phyloP scores from a whole-genome alignment of 108 stramenopile genomes.

The Cyclotella atomus region DNA sequence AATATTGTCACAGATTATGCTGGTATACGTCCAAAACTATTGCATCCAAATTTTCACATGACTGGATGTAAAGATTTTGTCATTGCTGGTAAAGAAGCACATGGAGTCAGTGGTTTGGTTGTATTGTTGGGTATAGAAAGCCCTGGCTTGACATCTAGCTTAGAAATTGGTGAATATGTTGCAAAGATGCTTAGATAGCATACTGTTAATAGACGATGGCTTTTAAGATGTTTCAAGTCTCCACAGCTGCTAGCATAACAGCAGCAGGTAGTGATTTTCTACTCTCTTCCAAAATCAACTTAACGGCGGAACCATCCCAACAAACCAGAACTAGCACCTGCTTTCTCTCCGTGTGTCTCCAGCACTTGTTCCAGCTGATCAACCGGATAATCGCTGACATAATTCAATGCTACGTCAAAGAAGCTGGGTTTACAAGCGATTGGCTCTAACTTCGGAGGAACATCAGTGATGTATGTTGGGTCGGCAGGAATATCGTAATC shows the following conservation, averaged over 20 bases:
- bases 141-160: slow-evolving; percentile 84
- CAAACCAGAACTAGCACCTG: slow-evolving; percentile 36
- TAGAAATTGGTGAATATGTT: slow-evolving; percentile 76
- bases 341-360: slow-evolving; percentile 40
- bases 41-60: slow-evolving; percentile 55
- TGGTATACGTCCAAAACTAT: slow-evolving; percentile 83
- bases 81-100: slow-evolving; percentile 54
- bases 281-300: slow-evolving; percentile 2
- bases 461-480: slow-evolving; percentile 33
- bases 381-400: slow-evolving; percentile 57
- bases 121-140: slow-evolving; percentile 84
- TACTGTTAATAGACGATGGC: not conserved
- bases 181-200: slow-evolving; percentile 28
- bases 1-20: slow-evolving; percentile 75
- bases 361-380: slow-evolving; percentile 60
- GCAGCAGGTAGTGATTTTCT: too few species aligned
- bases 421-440: slow-evolving; percentile 76
- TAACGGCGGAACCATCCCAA: slow-evolving; percentile 44
- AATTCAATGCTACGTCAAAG: slow-evolving; percentile 77
- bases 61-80: slow-evolving; percentile 60
- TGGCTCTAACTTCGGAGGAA: slow-evolving; percentile 46
- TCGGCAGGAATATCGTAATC: slow-evolving; percentile 65
- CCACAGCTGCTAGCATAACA: too few species aligned
- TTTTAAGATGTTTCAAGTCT: not conserved
- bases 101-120: slow-evolving; percentile 69